Evolutionary conservation across 345 rosid species (phyloP).

Genomic region (Brassica incana): DNA sequence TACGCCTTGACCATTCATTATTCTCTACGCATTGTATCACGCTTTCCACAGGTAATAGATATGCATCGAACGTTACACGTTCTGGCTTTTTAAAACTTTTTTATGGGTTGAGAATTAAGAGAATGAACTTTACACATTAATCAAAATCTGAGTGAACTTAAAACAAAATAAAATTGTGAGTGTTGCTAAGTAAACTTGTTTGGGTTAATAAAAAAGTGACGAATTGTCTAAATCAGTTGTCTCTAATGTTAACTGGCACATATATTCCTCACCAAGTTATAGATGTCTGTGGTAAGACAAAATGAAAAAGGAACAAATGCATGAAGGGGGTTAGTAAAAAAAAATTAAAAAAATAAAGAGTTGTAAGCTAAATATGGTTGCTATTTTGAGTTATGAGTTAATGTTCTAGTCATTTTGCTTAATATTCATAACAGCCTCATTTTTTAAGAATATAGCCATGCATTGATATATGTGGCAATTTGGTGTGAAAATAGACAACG

Average conservation of each 20-base stretch:
- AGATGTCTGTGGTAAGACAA: background rate
- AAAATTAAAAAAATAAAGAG: too few species aligned
- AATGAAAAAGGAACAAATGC: background rate
- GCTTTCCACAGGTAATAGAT: slow-evolving; percentile 1
- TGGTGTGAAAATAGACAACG: too few species aligned
- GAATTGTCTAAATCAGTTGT: background rate
- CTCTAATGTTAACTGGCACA: background rate
- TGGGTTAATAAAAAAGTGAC: background rate
- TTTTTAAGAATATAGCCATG: too few species aligned
- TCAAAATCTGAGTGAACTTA: background rate
- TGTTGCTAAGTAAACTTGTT: background rate
- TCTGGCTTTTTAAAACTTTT: background rate
- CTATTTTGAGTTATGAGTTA: background rate
- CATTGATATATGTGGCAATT: too few species aligned
- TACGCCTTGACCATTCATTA: slow-evolving; percentile 26
- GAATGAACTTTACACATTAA: background rate
- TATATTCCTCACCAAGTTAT: background rate
- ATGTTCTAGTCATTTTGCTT: background rate
- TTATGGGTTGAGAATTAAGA: background rate
- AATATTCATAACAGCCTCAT: too few species aligned
- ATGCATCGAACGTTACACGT: slow-evolving; percentile 7
- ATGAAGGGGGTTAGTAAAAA: background rate
- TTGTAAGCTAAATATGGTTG: background rate
- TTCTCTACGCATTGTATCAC: background rate
- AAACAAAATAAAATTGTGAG: background rate